These are phyloP conservation scores for Martiniozyma abietophila DNA, from an alignment of 805 yeast genomes.

Conservation along the genomic window DNA sequence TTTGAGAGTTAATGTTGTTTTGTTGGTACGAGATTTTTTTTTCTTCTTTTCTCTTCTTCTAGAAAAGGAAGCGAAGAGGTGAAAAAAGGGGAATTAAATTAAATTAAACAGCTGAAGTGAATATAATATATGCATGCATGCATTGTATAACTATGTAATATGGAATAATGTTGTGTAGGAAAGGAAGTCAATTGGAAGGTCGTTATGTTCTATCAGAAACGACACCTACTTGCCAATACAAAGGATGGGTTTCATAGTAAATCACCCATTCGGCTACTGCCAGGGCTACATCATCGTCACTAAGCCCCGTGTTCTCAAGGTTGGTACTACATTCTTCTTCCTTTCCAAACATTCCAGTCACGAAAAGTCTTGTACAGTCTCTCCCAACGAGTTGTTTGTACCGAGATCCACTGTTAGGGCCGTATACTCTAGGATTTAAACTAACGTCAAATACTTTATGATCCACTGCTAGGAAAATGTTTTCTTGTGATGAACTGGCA, in stretches of 20 bases:
- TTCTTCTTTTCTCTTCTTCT: too few species aligned
- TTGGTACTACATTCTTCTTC: constrained; percentile 49
- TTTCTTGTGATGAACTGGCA: not conserved
- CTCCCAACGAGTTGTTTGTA: constrained; percentile 52
- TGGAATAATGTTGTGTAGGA: too few species aligned
- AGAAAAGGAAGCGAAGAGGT: too few species aligned
- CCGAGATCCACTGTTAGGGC: constrained; percentile 29
- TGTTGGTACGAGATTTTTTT: too few species aligned
- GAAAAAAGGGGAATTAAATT: too few species aligned
- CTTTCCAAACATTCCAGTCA: constrained; percentile 56
- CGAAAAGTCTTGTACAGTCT: constrained; percentile 62
- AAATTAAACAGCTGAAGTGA: too few species aligned
- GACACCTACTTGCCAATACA: constrained; percentile 66
- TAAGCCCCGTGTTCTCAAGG: too few species aligned
- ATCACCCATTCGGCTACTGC: constrained; percentile 40
- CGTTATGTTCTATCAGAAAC: too few species aligned
- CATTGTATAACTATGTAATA: too few species aligned
- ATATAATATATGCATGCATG: too few species aligned
- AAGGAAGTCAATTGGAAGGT: too few species aligned
- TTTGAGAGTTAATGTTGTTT: too few species aligned
- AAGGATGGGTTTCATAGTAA: constrained; percentile 33
- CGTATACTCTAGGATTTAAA: constrained; percentile 40
- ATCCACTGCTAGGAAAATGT: constrained; percentile 46
- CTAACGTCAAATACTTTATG: constrained; percentile 62
- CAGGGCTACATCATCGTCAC: constrained; percentile 23